A percentile compares a stretch with the other conserved stretches of the same genome.
phyloP scores from a whole-genome alignment of 1,139 yeast species.

The Debaryomyces robertsiae region DNA sequence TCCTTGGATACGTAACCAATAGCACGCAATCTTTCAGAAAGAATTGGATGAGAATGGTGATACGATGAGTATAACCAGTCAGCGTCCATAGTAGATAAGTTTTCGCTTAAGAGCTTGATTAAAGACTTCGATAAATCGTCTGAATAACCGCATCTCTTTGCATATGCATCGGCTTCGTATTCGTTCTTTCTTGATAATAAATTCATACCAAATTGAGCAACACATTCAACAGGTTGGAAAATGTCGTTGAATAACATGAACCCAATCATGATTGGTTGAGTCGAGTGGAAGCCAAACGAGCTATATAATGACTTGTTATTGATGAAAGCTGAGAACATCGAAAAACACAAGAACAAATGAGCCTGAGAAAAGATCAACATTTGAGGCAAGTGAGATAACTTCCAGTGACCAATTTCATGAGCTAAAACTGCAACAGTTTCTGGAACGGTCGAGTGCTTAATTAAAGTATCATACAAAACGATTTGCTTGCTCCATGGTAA shows the following conservation, averaged over 20 bases:
- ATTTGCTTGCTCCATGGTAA: slow-evolving; percentile 96
- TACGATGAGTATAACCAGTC: slow-evolving; percentile 89
- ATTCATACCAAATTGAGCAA: slow-evolving; percentile 66
- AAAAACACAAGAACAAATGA: slow-evolving; percentile 65
- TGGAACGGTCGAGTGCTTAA: slow-evolving; percentile 70
- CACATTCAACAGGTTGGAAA: slow-evolving; percentile 73
- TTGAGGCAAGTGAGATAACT: slow-evolving; percentile 77
- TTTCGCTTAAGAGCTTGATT: slow-evolving; percentile 74
- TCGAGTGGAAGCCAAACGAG: slow-evolving; percentile 71
- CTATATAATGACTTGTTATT: slow-evolving; percentile 74
- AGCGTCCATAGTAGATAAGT: slow-evolving; percentile 80
- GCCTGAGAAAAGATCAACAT: slow-evolving; percentile 65
- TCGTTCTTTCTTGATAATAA: slow-evolving; percentile 81
- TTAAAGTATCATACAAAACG: slow-evolving; percentile 87
- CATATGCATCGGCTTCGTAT: slow-evolving; percentile 90
- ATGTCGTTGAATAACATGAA: slow-evolving; percentile 75
- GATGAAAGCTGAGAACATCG: slow-evolving; percentile 76
- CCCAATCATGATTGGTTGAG: slow-evolving; percentile 77
- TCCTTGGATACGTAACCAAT: slow-evolving; percentile 54
- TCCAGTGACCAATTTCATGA: slow-evolving; percentile 98
- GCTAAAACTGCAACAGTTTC: slow-evolving; percentile 95
- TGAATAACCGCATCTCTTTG: slow-evolving; percentile 71
- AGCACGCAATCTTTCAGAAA: slow-evolving; percentile 83
- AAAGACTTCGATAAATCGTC: slow-evolving; percentile 70
- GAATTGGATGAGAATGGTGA: slow-evolving; percentile 87